These are phyloP conservation scores for Termitomyces bulborhizus DNA, from an alignment of 768 basidiomycete genomes.

Conservation along the genomic window DNA sequence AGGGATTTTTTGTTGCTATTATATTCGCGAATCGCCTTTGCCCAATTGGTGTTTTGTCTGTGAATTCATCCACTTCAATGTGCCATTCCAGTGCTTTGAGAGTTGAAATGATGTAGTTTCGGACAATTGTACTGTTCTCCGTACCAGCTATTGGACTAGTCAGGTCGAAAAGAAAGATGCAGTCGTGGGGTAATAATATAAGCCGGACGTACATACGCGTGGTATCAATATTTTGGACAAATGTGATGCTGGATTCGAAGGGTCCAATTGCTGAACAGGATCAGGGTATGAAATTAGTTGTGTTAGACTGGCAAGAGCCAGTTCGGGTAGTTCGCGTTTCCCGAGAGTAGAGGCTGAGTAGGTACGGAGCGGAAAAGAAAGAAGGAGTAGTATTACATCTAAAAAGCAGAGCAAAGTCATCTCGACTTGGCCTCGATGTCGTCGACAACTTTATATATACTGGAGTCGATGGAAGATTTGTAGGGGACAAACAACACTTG, in stretches of 20 bases:
- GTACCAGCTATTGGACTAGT: slow-evolving; percentile 47
- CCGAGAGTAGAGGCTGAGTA: slow-evolving; percentile 34
- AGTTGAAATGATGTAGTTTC: slow-evolving; percentile 71
- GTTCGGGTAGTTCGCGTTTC: slow-evolving; percentile 31
- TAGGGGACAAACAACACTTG: not conserved
- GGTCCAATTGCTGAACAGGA: slow-evolving; percentile 64
- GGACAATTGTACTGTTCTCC: slow-evolving; percentile 74
- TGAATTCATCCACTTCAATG: slow-evolving; percentile 80
- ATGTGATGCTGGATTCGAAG: slow-evolving; percentile 59
- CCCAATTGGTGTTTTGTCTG: slow-evolving; percentile 76
- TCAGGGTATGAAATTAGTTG: slow-evolving; percentile 51
- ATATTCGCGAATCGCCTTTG: slow-evolving; percentile 78
- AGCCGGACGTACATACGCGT: slow-evolving; percentile 52
- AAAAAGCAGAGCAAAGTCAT: slow-evolving; percentile 10
- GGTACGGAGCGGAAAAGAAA: slow-evolving; percentile 23
- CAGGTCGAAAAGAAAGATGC: slow-evolving; percentile 2
- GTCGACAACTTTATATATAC: not conserved
- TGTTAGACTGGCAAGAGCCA: slow-evolving; percentile 47
- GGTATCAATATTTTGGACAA: slow-evolving; percentile 85
- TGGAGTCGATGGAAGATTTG: too few relatives aligned
- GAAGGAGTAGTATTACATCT: slow-evolving; percentile 21
- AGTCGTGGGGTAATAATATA: not conserved
- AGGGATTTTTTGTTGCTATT: slow-evolving; percentile 92
- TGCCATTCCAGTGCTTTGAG: slow-evolving; percentile 79
- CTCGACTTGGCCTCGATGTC: not conserved